A percentile compares a stretch with the other conserved stretches of the same genome.
These are phyloP conservation scores for Podila minutissima DNA, from an alignment of 192 early-diverging fungal species.

Conservation along the genomic window DNA sequence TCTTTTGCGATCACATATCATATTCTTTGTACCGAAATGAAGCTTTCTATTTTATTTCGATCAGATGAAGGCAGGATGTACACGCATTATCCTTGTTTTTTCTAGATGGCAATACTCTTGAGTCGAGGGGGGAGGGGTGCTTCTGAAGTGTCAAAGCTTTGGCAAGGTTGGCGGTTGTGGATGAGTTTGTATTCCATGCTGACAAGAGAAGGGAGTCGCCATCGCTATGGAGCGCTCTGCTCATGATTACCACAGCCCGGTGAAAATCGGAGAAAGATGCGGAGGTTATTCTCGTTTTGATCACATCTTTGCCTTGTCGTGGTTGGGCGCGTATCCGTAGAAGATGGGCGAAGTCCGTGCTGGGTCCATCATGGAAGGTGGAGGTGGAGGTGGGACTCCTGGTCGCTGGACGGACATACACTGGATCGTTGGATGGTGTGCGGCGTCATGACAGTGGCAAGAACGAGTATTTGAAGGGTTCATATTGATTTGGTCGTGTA, in stretches of 20 bases:
- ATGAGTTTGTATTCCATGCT: too few relatives aligned
- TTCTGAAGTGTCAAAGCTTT: too few relatives aligned
- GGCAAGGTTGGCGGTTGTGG: too few relatives aligned
- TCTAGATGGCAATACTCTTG: not conserved
- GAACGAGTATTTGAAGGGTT: not conserved
- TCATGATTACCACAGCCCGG: too few relatives aligned
- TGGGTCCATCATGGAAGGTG: conserved; percentile 13
- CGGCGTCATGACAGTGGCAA: not conserved
- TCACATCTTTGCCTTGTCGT: conserved; percentile 37
- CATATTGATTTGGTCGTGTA: not conserved
- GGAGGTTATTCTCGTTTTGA: not conserved
- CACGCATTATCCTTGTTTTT: too few relatives aligned
- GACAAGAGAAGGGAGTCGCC: too few relatives aligned
- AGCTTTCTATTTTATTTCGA: not conserved
- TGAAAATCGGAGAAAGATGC: too few relatives aligned
- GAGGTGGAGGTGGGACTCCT: not conserved
- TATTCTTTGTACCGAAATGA: not conserved
- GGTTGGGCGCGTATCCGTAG: conserved; percentile 23
- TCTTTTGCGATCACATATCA: too few relatives aligned
- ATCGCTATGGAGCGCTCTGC: too few relatives aligned
- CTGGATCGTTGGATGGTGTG: too few relatives aligned
- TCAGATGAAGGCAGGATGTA: not conserved
- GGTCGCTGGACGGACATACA: not conserved
- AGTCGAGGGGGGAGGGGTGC: not conserved
- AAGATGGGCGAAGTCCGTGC: conserved; percentile 39